A percentile compares a stretch with the other conserved stretches of the same genome.
Conservation (phyloP, 139 green algal species). For the Bryopsis sp. region DNA sequence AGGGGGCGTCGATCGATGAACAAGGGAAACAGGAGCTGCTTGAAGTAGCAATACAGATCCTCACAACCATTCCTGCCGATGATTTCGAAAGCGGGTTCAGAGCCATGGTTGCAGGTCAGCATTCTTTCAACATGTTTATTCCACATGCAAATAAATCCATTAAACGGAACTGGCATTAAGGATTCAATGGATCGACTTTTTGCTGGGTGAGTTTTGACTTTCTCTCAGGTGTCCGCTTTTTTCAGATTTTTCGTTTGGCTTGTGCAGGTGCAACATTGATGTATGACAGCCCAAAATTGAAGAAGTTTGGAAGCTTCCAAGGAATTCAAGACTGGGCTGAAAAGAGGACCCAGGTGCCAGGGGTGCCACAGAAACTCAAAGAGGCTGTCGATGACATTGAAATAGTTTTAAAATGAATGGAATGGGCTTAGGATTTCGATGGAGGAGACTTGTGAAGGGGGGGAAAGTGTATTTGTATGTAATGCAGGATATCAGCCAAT, state of each 20-base stretch:
- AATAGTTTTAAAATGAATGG: slow-evolving; percentile 2
- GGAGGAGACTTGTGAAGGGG: too few relatives aligned
- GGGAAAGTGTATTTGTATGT: too few relatives aligned
- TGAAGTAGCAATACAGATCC: background rate
- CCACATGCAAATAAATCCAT: too few relatives aligned
- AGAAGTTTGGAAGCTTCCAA: background rate
- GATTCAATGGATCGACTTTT: too few relatives aligned
- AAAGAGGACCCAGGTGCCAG: background rate
- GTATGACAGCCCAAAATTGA: background rate
- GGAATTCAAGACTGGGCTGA: background rate
- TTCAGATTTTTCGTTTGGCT: background rate
- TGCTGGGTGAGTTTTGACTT: too few relatives aligned
- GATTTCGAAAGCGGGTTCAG: background rate
- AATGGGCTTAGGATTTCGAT: too few relatives aligned
- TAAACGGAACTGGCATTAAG: too few relatives aligned
- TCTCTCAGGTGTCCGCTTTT: background rate
- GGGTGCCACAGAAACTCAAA: background rate
- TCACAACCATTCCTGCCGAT: background rate
- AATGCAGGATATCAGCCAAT: too few relatives aligned
- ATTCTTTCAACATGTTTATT: too few relatives aligned
- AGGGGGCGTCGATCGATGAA: background rate
- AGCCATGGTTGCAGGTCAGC: background rate
- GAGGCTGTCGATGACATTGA: background rate
- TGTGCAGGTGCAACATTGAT: background rate
- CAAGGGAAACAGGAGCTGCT: background rate